Conservation (phyloP, 768 basidiomycete species). For the Tubosaeta sp. region DNA sequence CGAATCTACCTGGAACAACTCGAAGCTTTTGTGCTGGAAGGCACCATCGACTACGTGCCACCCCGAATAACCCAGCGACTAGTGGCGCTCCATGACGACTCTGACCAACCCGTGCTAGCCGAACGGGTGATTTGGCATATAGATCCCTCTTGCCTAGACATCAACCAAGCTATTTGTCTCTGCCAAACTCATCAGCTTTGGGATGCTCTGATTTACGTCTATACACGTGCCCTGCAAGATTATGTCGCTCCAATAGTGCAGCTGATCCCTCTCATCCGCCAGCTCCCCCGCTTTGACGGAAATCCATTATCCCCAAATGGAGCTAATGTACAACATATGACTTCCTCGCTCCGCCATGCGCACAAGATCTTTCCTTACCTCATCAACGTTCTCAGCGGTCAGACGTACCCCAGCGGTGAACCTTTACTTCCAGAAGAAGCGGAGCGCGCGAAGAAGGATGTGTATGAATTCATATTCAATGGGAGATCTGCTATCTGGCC, state of each 20-base stretch:
- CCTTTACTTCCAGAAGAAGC: constrained; percentile 63
- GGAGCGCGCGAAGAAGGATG: constrained; percentile 58
- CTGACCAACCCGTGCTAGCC: constrained; percentile 65
- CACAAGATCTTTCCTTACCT: constrained; percentile 93
- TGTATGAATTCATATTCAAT: constrained; percentile 83
- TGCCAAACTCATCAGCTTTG: constrained; percentile 83
- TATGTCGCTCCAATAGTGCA: constrained; percentile 88
- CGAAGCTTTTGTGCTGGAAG: constrained; percentile 76
- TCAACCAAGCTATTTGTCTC: constrained; percentile 85
- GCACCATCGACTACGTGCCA: constrained; percentile 69
- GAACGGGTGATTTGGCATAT: constrained; percentile 96
- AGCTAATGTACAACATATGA: constrained; percentile 11
- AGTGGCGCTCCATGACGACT: constrained; percentile 71
- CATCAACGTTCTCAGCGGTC: constrained; percentile 72
- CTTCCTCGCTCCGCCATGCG: constrained; percentile 54
- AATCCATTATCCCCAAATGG: constrained; percentile 4
- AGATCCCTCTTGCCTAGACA: constrained; percentile 84
- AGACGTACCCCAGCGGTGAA: constrained; percentile 83
- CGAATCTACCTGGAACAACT: constrained; percentile 79
- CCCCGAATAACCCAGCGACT: constrained; percentile 86
- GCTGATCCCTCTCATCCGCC: constrained; percentile 70
- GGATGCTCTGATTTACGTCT: constrained; percentile 93
- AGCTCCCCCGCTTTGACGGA: constrained; percentile 14
- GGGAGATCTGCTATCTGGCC: constrained; percentile 82
- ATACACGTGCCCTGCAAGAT: constrained; percentile 83